These are phyloP conservation scores for Agroathelia rolfsii DNA, from an alignment of 1,284 basidiomycete genomes.

Conservation along the genomic window DNA sequence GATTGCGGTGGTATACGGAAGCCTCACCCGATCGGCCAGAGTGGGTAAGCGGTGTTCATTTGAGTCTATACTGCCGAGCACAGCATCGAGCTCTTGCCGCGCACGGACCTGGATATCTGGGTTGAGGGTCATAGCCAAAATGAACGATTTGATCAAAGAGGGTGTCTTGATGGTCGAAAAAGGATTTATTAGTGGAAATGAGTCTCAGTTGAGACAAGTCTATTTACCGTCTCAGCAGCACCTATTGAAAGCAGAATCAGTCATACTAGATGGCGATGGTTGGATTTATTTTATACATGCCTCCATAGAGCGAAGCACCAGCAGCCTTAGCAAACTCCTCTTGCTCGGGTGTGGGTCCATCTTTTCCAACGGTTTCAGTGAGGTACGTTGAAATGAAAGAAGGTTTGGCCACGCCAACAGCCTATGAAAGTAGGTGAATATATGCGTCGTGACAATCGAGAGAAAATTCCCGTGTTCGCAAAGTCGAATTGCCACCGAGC, in stretches of 20 bases:
- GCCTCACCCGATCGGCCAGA: background rate
- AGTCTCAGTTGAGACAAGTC: background rate
- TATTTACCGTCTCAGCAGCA: constrained; percentile 39
- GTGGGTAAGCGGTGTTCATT: background rate
- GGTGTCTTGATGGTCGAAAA: no score
- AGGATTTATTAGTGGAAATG: constrained; percentile 1
- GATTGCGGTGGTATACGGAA: constrained; percentile 1
- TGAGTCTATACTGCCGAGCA: constrained; percentile 7
- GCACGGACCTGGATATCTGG: constrained; percentile 1
- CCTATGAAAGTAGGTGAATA: constrained; percentile 24
- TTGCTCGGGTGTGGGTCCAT: constrained; percentile 34
- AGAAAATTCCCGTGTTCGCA: no score
- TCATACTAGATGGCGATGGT: constrained; percentile 33
- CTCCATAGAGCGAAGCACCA: constrained; percentile 48
- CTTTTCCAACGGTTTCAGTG: constrained; percentile 29
- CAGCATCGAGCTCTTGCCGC: background rate
- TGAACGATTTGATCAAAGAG: constrained; percentile 21
- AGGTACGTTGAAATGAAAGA: constrained; percentile 40
- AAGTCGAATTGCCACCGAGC: no score
- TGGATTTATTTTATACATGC: no score
- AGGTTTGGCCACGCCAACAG: constrained; percentile 36
- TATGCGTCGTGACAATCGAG: background rate
- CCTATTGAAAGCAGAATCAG: no score
- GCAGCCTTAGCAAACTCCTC: constrained; percentile 51
- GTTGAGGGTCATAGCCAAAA: constrained; percentile 3